Conservation (phyloP, 768 basidiomycete genomes). For the Chlorophyllum brunneum region DNA sequence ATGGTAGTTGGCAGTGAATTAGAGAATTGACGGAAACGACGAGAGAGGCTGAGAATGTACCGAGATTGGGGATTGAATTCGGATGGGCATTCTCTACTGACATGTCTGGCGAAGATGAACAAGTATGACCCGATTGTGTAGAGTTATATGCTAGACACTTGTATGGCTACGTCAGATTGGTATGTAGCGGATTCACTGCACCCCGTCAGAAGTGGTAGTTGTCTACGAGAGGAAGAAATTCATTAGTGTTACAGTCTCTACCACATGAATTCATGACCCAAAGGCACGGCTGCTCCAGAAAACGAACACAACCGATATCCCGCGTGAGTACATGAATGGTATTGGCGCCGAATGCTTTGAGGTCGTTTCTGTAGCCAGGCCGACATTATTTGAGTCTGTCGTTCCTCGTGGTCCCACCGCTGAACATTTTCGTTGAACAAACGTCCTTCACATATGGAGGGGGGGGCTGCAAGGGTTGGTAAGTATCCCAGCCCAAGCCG, state of each 20-base stretch:
- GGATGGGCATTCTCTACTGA: too few species aligned
- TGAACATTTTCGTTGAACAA: slow-evolving; percentile 72
- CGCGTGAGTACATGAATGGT: slow-evolving; percentile 46
- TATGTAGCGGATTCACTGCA: background rate
- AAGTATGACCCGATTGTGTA: slow-evolving; percentile 89
- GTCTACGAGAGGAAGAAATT: too few species aligned
- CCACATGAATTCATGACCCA: slow-evolving; percentile 7
- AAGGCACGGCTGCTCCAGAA: slow-evolving; percentile 35
- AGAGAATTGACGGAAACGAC: background rate
- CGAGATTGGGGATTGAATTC: slow-evolving; percentile 88
- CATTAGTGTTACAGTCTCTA: slow-evolving; percentile 4
- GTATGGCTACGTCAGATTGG: too few species aligned
- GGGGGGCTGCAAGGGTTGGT: slow-evolving; percentile 77
- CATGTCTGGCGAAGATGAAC: slow-evolving; percentile 88
- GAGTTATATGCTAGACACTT: slow-evolving; percentile 85
- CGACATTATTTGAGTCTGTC: slow-evolving; percentile 91
- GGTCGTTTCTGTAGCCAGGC: slow-evolving; percentile 92
- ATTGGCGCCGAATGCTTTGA: slow-evolving; percentile 28
- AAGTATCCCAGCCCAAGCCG: slow-evolving; percentile 20
- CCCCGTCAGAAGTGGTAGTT: slow-evolving; percentile 2
- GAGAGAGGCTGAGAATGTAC: slow-evolving; percentile 36
- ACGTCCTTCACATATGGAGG: slow-evolving; percentile 69
- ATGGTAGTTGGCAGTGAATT: too few species aligned
- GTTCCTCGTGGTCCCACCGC: slow-evolving; percentile 75
- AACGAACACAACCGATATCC: slow-evolving; percentile 45